Evolutionary conservation across 495 filamentous ascomycete genomes (phyloP).

Genomic region (Cladorrhinum samala): DNA sequence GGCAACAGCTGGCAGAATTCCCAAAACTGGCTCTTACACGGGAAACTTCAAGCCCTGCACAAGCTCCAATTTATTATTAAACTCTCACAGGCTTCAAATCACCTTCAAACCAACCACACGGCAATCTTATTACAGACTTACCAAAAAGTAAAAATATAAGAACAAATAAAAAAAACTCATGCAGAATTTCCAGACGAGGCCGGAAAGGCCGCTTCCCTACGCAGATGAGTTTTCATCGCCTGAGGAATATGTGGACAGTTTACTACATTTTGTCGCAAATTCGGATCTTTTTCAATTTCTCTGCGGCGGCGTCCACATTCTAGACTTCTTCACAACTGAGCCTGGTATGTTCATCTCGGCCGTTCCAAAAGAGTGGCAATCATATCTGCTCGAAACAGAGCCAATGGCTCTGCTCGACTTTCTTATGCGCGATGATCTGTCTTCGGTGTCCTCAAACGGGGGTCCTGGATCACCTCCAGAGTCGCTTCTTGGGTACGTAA

Average conservation of each 20-base stretch:
- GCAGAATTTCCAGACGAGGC: constrained; percentile 27
- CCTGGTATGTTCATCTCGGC: constrained; percentile 66
- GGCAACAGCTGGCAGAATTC: background rate
- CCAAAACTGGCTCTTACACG: background rate
- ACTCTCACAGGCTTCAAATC: background rate
- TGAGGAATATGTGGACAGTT: constrained; percentile 70
- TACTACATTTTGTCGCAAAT: constrained; percentile 68
- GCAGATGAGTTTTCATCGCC: constrained; percentile 38
- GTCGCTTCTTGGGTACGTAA: constrained; percentile 66
- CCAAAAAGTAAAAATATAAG: too few species aligned
- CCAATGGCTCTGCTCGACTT: constrained; percentile 71
- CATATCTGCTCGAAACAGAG: constrained; percentile 63
- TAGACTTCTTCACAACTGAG: constrained; percentile 90
- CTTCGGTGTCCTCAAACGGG: constrained; percentile 23
- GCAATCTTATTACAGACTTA: background rate
- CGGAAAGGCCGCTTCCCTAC: constrained; percentile 38
- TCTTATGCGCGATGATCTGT: constrained; percentile 67
- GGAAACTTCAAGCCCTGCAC: background rate
- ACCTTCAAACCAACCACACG: background rate
- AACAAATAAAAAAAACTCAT: too few species aligned
- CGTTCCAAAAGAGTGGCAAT: constrained; percentile 72
- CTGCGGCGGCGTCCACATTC: constrained; percentile 88
- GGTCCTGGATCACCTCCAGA: constrained; percentile 53
- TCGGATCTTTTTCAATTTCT: constrained; percentile 77
- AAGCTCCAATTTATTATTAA: background rate